Evolutionary conservation across 2,329 filamentous ascomycete genomes (phyloP).

Genomic region (Chrysoporthe puriensis): DNA sequence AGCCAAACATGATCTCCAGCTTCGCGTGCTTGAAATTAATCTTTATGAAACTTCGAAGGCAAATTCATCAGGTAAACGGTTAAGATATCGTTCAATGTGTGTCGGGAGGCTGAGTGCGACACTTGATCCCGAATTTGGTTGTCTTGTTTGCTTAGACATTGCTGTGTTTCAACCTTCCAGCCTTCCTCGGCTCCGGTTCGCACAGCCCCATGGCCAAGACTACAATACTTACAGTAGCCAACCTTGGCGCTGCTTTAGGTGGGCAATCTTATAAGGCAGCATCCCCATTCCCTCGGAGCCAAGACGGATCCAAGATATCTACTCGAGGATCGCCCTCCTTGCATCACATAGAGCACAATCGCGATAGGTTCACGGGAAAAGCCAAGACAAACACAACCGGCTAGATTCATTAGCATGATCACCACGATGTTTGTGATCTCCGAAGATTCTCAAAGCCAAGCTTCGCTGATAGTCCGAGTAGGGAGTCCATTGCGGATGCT

Average conservation of each 20-base stretch:
- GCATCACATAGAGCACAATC: slow-evolving; percentile 4
- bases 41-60: slow-evolving; percentile 6
- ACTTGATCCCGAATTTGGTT: neutral
- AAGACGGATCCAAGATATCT: slow-evolving; percentile 22
- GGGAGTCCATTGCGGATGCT: neutral
- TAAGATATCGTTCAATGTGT: neutral
- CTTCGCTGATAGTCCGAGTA: slow-evolving; percentile 7
- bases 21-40: slow-evolving; percentile 10
- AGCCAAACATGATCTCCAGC: neutral
- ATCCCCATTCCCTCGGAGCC: slow-evolving; percentile 21
- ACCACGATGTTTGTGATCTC: slow-evolving; percentile 24
- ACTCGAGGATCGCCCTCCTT: slow-evolving; percentile 4
- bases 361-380: slow-evolving; percentile 18
- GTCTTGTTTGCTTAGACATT: neutral
- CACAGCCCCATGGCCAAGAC: slow-evolving; percentile 18
- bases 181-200: slow-evolving; percentile 8
- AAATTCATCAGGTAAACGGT: neutral
- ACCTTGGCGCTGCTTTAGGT: slow-evolving; percentile 17
- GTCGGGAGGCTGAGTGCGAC: neutral
- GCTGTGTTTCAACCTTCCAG: neutral
- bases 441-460: slow-evolving; percentile 16
- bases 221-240: neutral
- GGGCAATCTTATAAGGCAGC: neutral
- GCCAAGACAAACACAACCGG: slow-evolving; percentile 18
- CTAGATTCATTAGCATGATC: slow-evolving; percentile 13